These are phyloP conservation scores for Clarireedia hainanense DNA, from an alignment of 2,329 filamentous ascomycete species.

Conservation along the genomic window DNA sequence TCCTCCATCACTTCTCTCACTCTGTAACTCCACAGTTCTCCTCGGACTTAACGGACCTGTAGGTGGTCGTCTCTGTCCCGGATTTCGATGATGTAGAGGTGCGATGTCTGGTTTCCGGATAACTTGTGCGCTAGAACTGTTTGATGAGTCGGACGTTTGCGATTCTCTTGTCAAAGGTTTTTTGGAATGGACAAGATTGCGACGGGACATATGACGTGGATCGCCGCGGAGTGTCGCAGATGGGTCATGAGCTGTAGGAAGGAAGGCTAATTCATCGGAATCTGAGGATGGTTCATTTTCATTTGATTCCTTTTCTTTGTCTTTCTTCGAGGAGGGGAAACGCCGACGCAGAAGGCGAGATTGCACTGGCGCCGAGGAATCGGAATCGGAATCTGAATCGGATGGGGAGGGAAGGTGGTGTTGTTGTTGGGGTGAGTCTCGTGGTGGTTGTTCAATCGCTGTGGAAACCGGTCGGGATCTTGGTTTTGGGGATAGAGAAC, in stretches of 20 bases:
- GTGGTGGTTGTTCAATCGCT: slow-evolving; percentile 7
- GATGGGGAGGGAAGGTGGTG: slow-evolving; percentile 17
- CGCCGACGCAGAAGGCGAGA: slow-evolving; percentile 27
- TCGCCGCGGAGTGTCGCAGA: slow-evolving; percentile 25
- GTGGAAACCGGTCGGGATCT: slow-evolving; percentile 14
- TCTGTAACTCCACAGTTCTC: slow-evolving; percentile 49
- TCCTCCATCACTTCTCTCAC: slow-evolving; percentile 60
- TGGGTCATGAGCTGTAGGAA: slow-evolving; percentile 20
- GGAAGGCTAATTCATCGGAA: slow-evolving; percentile 28
- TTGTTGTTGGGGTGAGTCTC: slow-evolving; percentile 13
- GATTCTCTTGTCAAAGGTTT: slow-evolving; percentile 21
- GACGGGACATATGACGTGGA: slow-evolving; percentile 15
- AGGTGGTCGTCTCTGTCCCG: slow-evolving; percentile 9
- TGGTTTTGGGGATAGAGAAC: slow-evolving; percentile 22
- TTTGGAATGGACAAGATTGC: slow-evolving; percentile 11
- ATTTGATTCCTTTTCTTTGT: slow-evolving; percentile 16
- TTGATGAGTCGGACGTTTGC: slow-evolving; percentile 54
- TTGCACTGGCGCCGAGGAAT: slow-evolving; percentile 20
- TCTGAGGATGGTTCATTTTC: slow-evolving; percentile 20
- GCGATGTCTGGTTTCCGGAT: slow-evolving; percentile 10
- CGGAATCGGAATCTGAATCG: slow-evolving; percentile 18
- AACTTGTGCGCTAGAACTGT: slow-evolving; percentile 35
- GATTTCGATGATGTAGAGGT: not conserved
- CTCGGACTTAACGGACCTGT: slow-evolving; percentile 48
- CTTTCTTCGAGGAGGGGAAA: slow-evolving; percentile 20